phyloP scores from a whole-genome alignment of 371 early-diverging fungal genomes.

The Massospora cicadina region DNA sequence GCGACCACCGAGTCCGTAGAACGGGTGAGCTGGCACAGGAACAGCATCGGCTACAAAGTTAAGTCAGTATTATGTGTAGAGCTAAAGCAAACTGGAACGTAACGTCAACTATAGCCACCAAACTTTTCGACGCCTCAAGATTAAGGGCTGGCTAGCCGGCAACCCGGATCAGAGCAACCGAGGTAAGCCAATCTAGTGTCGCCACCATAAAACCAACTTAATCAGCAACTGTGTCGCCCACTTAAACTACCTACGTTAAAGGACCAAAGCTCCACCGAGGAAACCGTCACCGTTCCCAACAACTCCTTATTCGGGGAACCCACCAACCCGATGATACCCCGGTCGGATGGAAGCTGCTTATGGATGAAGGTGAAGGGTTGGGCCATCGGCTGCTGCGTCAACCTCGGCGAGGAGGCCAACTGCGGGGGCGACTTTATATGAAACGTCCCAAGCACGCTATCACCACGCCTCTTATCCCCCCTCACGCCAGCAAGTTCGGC shows the following conservation, averaged over 20 bases:
- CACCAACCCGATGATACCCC: background rate
- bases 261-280: constrained; percentile 7
- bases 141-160: too few species aligned
- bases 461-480: background rate
- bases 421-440: background rate
- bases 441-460: background rate
- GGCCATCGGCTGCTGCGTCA: background rate
- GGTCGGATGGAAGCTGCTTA: constrained; percentile 1
- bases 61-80: background rate
- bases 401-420: background rate
- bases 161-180: too few species aligned
- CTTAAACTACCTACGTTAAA: background rate
- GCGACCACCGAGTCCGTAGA: constrained; percentile 4
- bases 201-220: too few species aligned
- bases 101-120: too few species aligned
- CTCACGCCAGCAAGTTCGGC: too few species aligned
- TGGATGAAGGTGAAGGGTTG: background rate
- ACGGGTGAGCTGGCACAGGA: constrained; percentile 2
- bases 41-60: constrained; percentile 3
- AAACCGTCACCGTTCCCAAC: background rate
- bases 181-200: too few species aligned
- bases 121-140: too few species aligned
- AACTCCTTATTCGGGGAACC: constrained; percentile 3
- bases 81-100: too few species aligned
- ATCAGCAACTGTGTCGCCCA: background rate